Conservation (phyloP, 768 basidiomycete genomes). For the Tremella mesenterica region DNA sequence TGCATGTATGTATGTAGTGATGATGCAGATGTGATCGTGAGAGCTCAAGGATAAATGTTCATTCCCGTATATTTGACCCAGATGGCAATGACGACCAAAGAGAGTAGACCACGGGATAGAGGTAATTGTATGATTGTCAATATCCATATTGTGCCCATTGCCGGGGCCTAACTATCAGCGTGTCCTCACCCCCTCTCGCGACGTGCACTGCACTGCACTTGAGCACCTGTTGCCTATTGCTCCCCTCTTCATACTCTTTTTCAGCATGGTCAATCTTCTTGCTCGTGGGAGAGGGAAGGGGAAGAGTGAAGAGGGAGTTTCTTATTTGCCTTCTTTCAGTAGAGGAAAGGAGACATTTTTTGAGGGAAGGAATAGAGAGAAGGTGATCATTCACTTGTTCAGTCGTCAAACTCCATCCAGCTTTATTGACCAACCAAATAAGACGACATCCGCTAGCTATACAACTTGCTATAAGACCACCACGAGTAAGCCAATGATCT, state of each 20-base stretch:
- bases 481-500: constrained; percentile 10
- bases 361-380: too few relatives aligned
- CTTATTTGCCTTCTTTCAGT: too few relatives aligned
- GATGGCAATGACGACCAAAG: constrained; percentile 18
- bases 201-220: too few relatives aligned
- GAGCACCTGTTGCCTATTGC: too few relatives aligned
- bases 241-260: too few relatives aligned
- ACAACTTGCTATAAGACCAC: constrained; percentile 26
- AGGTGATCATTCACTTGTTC: constrained; percentile 26
- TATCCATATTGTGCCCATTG: constrained; percentile 42
- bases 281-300: background rate
- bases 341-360: too few relatives aligned
- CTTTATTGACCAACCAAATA: constrained; percentile 42
- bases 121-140: constrained; percentile 41
- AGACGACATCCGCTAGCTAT: constrained; percentile 29
- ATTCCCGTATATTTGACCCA: constrained; percentile 37
- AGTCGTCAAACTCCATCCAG: constrained; percentile 31
- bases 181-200: too few relatives aligned
- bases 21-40: background rate
- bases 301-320: too few relatives aligned
- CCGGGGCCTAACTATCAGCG: constrained; percentile 29
- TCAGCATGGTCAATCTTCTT: background rate
- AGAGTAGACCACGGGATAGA: constrained; percentile 28
- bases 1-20: too few relatives aligned
- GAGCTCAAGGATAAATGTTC: constrained; percentile 29